phyloP scores from a whole-genome alignment of 192 early-diverging fungal species.

The Coemansia pectinata region DNA sequence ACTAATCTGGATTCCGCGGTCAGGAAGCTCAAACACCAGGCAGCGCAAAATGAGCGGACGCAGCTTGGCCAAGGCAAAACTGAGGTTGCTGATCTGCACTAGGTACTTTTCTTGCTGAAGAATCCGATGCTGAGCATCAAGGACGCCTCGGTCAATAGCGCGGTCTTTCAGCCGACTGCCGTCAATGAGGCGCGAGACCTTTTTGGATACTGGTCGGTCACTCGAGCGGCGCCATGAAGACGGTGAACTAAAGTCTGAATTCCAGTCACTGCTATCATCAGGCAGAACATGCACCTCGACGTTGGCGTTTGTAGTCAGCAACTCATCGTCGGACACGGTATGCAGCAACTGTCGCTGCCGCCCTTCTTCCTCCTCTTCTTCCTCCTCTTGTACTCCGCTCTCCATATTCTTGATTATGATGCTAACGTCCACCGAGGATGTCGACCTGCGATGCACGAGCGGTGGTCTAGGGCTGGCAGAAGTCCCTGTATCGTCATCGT shows the following conservation, averaged over 20 bases:
- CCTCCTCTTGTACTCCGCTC: conserved; percentile 15
- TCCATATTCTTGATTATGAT: conserved; percentile 30
- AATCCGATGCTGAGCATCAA: conserved; percentile 53
- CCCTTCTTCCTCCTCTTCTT: not conserved
- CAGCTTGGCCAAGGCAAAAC: conserved; percentile 39
- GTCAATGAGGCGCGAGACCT: conserved; percentile 27
- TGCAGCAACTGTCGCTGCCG: conserved; percentile 13
- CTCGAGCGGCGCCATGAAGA: conserved; percentile 49
- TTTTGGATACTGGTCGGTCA: conserved; percentile 39
- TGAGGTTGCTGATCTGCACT: conserved; percentile 49
- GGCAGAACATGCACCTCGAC: conserved; percentile 43
- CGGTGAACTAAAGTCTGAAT: conserved; percentile 58
- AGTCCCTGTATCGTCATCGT: not conserved
- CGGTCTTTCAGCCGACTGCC: conserved; percentile 50
- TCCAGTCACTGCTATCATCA: conserved; percentile 57
- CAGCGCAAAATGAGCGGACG: conserved; percentile 53
- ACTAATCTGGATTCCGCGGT: conserved; percentile 49
- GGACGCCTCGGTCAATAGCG: conserved; percentile 51
- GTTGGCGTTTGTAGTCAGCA: conserved; percentile 27
- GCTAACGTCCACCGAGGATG: conserved; percentile 38
- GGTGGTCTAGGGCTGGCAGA: not conserved
- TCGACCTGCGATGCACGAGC: conserved; percentile 32
- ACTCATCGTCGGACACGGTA: conserved; percentile 44
- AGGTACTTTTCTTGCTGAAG: conserved; percentile 52
- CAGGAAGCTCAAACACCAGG: conserved; percentile 53